Base-by-base conservation (phyloP, 331 rosid genomes). In the Acacia concinna region DNA sequence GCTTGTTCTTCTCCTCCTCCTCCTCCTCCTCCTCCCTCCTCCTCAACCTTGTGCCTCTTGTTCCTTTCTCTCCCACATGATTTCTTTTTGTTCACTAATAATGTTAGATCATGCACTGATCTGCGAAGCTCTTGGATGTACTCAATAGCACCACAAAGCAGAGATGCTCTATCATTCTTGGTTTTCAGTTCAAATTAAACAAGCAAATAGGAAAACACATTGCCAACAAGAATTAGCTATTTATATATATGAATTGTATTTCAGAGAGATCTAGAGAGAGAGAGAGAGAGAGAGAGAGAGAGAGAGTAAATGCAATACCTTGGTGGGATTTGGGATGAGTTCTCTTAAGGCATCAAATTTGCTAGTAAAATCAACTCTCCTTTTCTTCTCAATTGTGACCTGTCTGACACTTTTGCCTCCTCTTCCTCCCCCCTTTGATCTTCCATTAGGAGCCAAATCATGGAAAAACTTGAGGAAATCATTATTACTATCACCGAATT, bases 111-210 rank as follows among this genome's bases (percentile, higher is more conserved):
- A 0, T 80, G 75, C 83, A 94, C 91, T 25, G 92, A 81, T 80
- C 91, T 86, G 20, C 74, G 72, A 31, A 94, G 96, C 92, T 90
- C 94, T 71, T 74, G 79, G 35, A 91, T 94, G 69, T 90, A 87
- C 4, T 64, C 84, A 72, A 86, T 89, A 0, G 98, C 98, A 54
- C 89, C 98, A 74, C 87, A 92, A 78, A 94, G 90, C 47, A 94
- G 78, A 5, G 97, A 89, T 40, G 96, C 94, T 84, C 96, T 90
- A 68, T 94, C 96, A 81, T 25, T 18, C 98, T 93, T 77, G 3
- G 41, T 80, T 65, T 79, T 71, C 79, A 74, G 5, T 54, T 38
- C 46, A 83, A 57, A 68, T 38, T 38, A 83, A 57, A 68, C 74
- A 17, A 57, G 43, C 12, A 2, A 46, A 20, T 5, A 51, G 3